Percentiles rank a stretch among this genome's conserved stretches.
These are phyloP conservation scores for Cardamine chenopodiifolia DNA, from an alignment of 345 rosid genomes.

Conservation along the genomic window DNA sequence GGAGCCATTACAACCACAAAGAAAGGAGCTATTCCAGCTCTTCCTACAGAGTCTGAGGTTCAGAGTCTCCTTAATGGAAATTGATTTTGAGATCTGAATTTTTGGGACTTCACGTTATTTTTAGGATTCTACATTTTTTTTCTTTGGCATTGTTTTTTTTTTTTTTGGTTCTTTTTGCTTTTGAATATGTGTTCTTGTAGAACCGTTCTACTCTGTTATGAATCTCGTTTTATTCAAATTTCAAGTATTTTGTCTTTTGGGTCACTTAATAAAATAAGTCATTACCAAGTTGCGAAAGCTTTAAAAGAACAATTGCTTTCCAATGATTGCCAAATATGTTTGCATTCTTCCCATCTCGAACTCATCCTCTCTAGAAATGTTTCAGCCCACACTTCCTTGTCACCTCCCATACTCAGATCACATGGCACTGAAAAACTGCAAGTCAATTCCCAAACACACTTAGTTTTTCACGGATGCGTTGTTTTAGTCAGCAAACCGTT, in stretches of 20 bases:
- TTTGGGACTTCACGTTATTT: background rate
- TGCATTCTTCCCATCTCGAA: conserved; percentile 65
- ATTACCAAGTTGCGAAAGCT: background rate
- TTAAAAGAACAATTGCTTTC: conserved; percentile 73
- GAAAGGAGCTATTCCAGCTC: conserved; percentile 98
- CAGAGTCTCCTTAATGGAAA: conserved; percentile 51
- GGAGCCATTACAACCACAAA: conserved; percentile 98
- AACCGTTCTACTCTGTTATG: conserved; percentile 8
- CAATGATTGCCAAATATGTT: conserved; percentile 63
- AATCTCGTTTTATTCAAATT: background rate
- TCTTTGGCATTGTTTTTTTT: background rate
- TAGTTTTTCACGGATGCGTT: background rate
- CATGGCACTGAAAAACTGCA: conserved; percentile 88
- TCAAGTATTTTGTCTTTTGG: background rate
- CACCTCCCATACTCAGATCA: conserved; percentile 84
- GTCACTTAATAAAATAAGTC: background rate
- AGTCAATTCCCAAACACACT: background rate
- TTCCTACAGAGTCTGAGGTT: conserved; percentile 65
- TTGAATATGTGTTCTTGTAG: background rate
- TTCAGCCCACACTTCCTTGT: conserved; percentile 78
- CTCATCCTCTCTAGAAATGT: conserved; percentile 55
- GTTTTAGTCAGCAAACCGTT: conserved; percentile 22
- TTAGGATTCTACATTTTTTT: background rate
- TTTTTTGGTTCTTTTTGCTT: background rate
- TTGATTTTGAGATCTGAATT: background rate